Evolutionary conservation across 1,139 yeast genomes (phyloP).

Genomic region (Hansenula lynferdii): DNA sequence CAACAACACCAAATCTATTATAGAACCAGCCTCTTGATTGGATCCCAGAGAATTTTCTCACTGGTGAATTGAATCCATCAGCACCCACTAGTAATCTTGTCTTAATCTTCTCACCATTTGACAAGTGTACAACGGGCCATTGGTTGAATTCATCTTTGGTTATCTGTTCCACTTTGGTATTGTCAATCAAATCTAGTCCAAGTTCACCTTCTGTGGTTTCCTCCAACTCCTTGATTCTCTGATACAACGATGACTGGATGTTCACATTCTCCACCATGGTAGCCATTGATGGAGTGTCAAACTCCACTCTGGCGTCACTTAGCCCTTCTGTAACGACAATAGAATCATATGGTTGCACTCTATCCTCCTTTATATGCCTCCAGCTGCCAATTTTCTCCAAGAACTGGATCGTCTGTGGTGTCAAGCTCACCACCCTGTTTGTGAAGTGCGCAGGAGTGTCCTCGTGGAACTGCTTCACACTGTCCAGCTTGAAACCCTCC

Average conservation of each 20-base stretch:
- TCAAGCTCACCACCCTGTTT: constrained; percentile 80
- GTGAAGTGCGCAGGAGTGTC: constrained; percentile 58
- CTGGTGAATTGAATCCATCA: constrained; percentile 96
- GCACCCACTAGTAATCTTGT: constrained; percentile 87
- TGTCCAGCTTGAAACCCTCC: constrained; percentile 62
- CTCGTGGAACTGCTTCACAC: constrained; percentile 46
- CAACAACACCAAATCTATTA: constrained; percentile 85
- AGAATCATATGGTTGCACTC: constrained; percentile 76
- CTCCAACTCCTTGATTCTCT: constrained; percentile 43
- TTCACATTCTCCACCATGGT: constrained; percentile 89
- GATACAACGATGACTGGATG: constrained; percentile 66
- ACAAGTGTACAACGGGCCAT: constrained; percentile 78
- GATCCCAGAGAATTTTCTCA: constrained; percentile 73
- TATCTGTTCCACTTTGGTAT: constrained; percentile 59
- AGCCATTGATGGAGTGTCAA: constrained; percentile 63
- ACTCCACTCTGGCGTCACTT: constrained; percentile 61
- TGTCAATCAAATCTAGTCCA: constrained; percentile 50
- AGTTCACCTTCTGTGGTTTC: constrained; percentile 16
- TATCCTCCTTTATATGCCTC: constrained; percentile 58
- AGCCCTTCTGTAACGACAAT: constrained; percentile 87
- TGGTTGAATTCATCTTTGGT: constrained; percentile 33
- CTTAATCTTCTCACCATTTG: constrained; percentile 59
- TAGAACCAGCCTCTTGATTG: constrained; percentile 92
- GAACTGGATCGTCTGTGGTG: constrained; percentile 72
- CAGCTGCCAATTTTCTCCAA: constrained; percentile 73